These are phyloP conservation scores for Blastobotrys robertii DNA, from an alignment of 805 yeast species.

Conservation along the genomic window DNA sequence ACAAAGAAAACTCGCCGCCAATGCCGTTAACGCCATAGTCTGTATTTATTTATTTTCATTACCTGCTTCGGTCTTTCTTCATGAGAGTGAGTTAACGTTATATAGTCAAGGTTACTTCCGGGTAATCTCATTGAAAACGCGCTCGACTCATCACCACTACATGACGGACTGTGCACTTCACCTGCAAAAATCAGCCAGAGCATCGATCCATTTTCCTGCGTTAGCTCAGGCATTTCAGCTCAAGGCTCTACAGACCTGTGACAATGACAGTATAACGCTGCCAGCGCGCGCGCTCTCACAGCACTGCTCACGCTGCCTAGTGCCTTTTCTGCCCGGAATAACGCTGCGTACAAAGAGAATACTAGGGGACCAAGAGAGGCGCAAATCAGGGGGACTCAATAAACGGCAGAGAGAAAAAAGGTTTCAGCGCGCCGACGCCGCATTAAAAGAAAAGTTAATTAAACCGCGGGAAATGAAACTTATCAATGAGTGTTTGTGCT, in stretches of 20 bases:
- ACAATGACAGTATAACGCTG: neutral
- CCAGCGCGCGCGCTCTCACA: conserved; percentile 2
- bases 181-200: conserved; percentile 3
- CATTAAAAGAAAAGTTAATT: neutral
- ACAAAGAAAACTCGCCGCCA: neutral
- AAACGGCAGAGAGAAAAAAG: conserved; percentile 2
- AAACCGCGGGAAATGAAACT: neutral
- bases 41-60: no score
- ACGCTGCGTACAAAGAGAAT: neutral
- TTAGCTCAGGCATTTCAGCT: conserved; percentile 4
- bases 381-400: conserved; percentile 3
- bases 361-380: neutral
- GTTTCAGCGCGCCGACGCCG: neutral
- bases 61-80: no score
- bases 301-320: conserved; percentile 4
- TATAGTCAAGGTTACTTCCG: neutral
- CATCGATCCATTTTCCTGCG: neutral
- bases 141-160: neutral
- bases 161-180: conserved; percentile 1
- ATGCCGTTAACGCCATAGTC: neutral
- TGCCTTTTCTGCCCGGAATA: conserved; percentile 7
- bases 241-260: conserved; percentile 1
- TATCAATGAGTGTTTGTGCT: neutral
- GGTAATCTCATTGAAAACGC: neutral
- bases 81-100: neutral